Conservation (phyloP, 2,329 filamentous ascomycete species). For the Ophiostoma sp. region DNA sequence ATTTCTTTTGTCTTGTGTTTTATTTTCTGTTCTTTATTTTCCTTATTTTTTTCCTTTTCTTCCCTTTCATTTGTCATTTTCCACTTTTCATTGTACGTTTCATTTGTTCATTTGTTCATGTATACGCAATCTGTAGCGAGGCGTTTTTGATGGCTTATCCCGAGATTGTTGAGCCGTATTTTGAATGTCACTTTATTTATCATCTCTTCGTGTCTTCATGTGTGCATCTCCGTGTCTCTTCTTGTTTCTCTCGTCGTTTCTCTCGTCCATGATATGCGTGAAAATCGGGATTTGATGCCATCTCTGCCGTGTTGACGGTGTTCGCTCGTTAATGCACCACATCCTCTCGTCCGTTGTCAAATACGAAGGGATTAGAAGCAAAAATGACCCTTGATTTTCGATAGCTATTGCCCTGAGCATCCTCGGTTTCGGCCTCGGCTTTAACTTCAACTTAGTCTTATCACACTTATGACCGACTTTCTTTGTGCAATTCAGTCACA, state of each 20-base stretch:
- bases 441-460: neutral
- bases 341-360: neutral
- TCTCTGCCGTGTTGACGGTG: neutral
- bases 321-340: neutral
- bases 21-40: neutral
- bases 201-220: neutral
- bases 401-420: no score
- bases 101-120: neutral
- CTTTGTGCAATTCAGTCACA: neutral
- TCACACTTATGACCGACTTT: neutral
- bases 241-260: neutral
- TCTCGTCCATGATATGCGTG: neutral
- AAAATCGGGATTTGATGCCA: neutral
- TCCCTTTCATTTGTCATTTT: neutral
- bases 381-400: no score
- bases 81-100: neutral
- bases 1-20: neutral
- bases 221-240: neutral
- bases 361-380: no score
- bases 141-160: slow-evolving; percentile 8
- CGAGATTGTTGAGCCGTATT: slow-evolving; percentile 14
- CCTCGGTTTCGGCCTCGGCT: neutral
- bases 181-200: neutral
- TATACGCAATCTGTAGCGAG: neutral
- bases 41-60: neutral